Evolutionary conservation across 805 yeast genomes (phyloP).

Genomic region (Saccharomycopsis microspora): DNA sequence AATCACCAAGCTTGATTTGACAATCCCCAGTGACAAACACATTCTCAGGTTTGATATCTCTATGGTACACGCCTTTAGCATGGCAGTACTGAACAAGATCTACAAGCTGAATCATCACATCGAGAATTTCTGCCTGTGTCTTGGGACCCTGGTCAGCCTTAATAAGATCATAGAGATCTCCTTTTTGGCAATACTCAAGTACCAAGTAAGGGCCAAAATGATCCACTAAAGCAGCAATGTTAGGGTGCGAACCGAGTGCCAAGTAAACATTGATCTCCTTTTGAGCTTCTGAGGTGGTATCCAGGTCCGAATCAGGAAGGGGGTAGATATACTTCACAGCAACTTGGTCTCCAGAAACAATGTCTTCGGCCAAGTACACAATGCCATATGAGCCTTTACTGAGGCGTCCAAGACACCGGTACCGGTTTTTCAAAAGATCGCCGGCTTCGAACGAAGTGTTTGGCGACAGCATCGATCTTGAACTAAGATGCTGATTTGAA

Average conservation of each 20-base stretch:
- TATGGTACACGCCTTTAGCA: slow-evolving; percentile 77
- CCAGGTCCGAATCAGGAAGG: slow-evolving; percentile 30
- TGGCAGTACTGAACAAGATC: slow-evolving; percentile 83
- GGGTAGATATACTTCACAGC: slow-evolving; percentile 82
- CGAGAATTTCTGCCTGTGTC: slow-evolving; percentile 71
- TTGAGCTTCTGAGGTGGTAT: slow-evolving; percentile 16
- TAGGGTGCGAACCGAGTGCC: slow-evolving; percentile 59
- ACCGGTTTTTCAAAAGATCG: slow-evolving; percentile 47
- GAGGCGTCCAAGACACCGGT: slow-evolving; percentile 58
- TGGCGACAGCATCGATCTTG: too few relatives aligned
- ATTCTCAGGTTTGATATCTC: slow-evolving; percentile 87
- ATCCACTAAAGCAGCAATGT: slow-evolving; percentile 68
- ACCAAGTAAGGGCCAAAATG: slow-evolving; percentile 70
- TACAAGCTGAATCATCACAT: slow-evolving; percentile 75
- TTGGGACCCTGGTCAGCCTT: slow-evolving; percentile 70
- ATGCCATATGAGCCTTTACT: slow-evolving; percentile 92
- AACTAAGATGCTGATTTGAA: too few relatives aligned
- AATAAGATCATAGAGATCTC: slow-evolving; percentile 65
- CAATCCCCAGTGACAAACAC: slow-evolving; percentile 63
- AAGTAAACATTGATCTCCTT: slow-evolving; percentile 68
- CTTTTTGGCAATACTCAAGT: slow-evolving; percentile 77
- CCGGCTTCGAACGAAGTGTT: slow-evolving; percentile 24
- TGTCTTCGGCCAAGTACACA: slow-evolving; percentile 78
- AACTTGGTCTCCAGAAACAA: slow-evolving; percentile 38
- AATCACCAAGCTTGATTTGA: slow-evolving; percentile 70